Evolutionary conservation across 208 protist species (phyloP).

Genomic region (Leptomonas seymouri): DNA sequence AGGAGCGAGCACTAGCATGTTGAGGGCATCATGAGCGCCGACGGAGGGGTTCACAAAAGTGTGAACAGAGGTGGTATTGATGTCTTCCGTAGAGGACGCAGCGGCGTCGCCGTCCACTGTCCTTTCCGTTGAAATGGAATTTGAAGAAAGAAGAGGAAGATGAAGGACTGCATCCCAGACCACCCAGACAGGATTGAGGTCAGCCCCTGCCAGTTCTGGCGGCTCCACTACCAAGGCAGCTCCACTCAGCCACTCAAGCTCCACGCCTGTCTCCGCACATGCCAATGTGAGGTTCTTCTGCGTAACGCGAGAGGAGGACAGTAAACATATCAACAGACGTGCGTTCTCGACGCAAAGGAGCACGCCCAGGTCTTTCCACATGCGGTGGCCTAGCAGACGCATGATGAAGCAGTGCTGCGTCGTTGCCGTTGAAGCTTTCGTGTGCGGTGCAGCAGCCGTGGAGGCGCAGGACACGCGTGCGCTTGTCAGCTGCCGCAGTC

Average conservation of each 20-base stretch:
- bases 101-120: too few species aligned
- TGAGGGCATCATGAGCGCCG: too few species aligned
- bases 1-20: too few species aligned
- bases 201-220: conserved; percentile 9
- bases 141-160: conserved; percentile 54
- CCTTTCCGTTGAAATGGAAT: too few species aligned
- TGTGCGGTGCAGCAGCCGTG: neutral
- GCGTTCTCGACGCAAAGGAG: conserved; percentile 62
- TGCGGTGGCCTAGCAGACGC: conserved; percentile 45
- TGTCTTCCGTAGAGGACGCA: too few species aligned
- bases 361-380: conserved; percentile 52
- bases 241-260: conserved; percentile 63
- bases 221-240: conserved; percentile 57
- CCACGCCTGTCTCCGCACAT: conserved; percentile 24
- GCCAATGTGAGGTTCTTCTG: conserved; percentile 49
- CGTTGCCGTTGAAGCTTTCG: too few species aligned
- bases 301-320: conserved; percentile 63
- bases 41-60: too few species aligned
- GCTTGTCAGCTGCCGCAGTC: conserved; percentile 21
- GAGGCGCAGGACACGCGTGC: conserved; percentile 11
- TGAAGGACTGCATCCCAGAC: conserved; percentile 59
- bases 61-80: too few species aligned
- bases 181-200: conserved; percentile 57
- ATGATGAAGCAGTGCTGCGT: conserved; percentile 53
- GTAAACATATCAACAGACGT: conserved; percentile 59